phyloP scores from a whole-genome alignment of 305 asterid genomes.

The Fraxinus baroniana region DNA sequence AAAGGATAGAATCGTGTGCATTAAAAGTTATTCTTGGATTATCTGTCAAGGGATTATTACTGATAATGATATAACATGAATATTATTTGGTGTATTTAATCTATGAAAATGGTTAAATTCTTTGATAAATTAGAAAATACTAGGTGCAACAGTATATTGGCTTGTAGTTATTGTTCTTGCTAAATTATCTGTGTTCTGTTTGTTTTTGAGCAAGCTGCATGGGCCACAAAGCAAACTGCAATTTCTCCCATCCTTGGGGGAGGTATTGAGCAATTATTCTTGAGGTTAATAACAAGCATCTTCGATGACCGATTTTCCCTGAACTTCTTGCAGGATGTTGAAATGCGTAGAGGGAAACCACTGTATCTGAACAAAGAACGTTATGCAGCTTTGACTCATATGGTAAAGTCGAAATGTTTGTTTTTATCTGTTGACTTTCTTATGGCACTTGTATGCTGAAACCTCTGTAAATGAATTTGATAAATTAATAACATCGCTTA shows the following conservation, averaged over 20 bases:
- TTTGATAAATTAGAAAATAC: neutral
- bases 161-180: neutral
- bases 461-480: too few species aligned
- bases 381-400: conserved; percentile 80
- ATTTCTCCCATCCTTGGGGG: neutral
- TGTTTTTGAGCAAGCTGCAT: neutral
- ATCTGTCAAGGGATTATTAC: neutral
- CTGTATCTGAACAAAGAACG: conserved; percentile 88
- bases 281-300: conserved; percentile 8
- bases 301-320: conserved; percentile 9
- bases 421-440: conserved; percentile 5
- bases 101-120: neutral
- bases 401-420: conserved; percentile 48
- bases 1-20: neutral
- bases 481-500: too few species aligned
- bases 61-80: neutral
- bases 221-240: neutral
- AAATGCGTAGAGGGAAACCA: conserved; percentile 86
- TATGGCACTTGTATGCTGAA: neutral
- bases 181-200: conserved; percentile 11
- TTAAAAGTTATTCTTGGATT: neutral
- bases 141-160: neutral
- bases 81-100: neutral
- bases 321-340: conserved; percentile 65
- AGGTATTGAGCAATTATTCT: neutral